Base-by-base conservation (phyloP, 2,329 filamentous ascomycete genomes). In the Clarireedia paspali region DNA sequence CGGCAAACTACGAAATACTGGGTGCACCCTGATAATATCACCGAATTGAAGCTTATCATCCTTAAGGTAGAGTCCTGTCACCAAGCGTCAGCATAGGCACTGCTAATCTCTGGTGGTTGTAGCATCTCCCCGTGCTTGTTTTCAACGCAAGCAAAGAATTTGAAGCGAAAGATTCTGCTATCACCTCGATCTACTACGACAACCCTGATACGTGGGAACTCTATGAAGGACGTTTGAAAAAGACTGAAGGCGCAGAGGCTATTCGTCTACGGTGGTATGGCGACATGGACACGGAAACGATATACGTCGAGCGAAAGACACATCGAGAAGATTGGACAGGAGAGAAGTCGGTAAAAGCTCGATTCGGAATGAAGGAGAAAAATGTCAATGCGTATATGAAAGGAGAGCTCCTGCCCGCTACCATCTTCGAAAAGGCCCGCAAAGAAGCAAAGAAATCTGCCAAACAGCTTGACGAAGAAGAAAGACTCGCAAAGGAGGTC, bases 291-390 rank as follows among this genome's bases (percentile, higher is more conserved):
- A 90, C 78, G 53, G 91, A 97, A 68, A 94, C 89, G 54, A 95
- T 97, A 56, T 99, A 97, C 67, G 87, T 99, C 24, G 94, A 99
- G 76, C 84, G 94, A 60, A 99, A 99, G 75, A 99, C 94, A 0
- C 94, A 99, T 75, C 87, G 94, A 40, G 94, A 99, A 72, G 94
- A 99, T 71, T 99, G 94, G 94, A 99, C 94, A 0, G 94, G 94
- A 57, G 94, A 99, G 71, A 96, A 97, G 75, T 97, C 92, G 1
- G 94, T 99, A 74, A 99, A 99, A 76, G 92, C 94, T 45, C 88
- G 94, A 45, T 99, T 99, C 68, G 81, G 88, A 7, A 79, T 94
- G 62, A 97, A 99, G 76, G 94, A 99, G 75, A 99, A 99, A 79
- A 89, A 96, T 60, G 87, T 99, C 68, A 97, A 97, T 68, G 81